Conservation (phyloP, 2,329 filamentous ascomycete genomes). For the Trichoderma sp. region DNA sequence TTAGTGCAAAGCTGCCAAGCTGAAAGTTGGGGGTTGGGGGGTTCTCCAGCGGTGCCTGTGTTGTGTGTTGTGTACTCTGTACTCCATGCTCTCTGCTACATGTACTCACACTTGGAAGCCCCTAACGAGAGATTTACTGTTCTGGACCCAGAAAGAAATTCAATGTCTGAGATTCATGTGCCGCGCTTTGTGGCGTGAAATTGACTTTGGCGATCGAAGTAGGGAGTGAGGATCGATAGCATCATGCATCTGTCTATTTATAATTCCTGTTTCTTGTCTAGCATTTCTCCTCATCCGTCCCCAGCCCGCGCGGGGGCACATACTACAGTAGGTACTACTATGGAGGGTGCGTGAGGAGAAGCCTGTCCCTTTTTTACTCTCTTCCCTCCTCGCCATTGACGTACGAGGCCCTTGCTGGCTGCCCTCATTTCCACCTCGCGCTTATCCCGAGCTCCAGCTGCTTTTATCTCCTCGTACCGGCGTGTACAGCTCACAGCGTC, state of each 20-base stretch:
- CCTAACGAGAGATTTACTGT: neutral
- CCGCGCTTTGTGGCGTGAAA: neutral
- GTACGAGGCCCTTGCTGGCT: neutral
- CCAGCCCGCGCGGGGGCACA: neutral
- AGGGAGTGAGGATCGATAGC: neutral
- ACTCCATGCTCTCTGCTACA: neutral
- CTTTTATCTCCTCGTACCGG: neutral
- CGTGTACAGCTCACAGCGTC: neutral
- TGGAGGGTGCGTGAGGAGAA: neutral
- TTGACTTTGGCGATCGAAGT: neutral
- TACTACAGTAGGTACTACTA: too few relatives aligned
- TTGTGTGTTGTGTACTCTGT: neutral
- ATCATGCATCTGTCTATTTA: constrained; percentile 15
- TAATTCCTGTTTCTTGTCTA: neutral
- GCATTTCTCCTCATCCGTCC: neutral
- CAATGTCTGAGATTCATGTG: neutral
- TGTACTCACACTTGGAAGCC: too few relatives aligned
- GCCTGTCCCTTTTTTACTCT: neutral
- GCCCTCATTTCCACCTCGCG: neutral
- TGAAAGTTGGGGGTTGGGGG: neutral
- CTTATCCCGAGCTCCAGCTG: neutral
- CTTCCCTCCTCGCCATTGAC: neutral
- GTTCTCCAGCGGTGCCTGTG: neutral
- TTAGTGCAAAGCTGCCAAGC: neutral
- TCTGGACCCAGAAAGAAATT: neutral